phyloP scores from a whole-genome alignment of 371 early-diverging fungal genomes.

The Chytridium lagenaria region DNA sequence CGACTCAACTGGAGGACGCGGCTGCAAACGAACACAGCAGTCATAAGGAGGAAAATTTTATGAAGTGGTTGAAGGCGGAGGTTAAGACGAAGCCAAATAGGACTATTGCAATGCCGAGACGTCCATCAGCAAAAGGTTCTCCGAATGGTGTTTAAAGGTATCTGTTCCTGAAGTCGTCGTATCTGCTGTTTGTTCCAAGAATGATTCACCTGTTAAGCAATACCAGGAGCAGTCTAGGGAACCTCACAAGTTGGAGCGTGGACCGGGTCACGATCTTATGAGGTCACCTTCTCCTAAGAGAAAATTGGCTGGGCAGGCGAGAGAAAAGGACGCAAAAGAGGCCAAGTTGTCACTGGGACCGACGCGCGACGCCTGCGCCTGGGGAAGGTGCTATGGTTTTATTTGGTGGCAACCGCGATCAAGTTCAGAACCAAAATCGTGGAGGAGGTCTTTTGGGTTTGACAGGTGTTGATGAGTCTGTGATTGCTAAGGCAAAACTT shows the following conservation, averaged over 20 bases:
- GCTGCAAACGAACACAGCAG: no score
- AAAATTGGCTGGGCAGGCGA: background rate
- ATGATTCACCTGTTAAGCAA: no score
- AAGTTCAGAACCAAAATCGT: background rate
- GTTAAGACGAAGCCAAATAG: background rate
- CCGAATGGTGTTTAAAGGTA: background rate
- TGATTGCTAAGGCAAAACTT: constrained; percentile 8
- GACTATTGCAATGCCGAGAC: background rate
- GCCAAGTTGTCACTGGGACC: no score
- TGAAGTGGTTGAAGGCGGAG: constrained; percentile 8
- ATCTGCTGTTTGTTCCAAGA: no score
- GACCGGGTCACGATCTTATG: no score
- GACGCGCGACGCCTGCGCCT: constrained; percentile 2
- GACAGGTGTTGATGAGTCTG: constrained; percentile 15
- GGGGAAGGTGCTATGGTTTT: constrained; percentile 19
- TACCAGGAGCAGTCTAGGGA: no score
- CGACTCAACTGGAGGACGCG: no score
- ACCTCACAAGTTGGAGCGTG: background rate
- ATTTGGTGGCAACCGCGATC: constrained; percentile 12
- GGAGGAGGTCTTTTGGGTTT: constrained; percentile 5
- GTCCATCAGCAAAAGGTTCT: background rate
- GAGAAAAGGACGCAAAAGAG: background rate
- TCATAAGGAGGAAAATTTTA: background rate
- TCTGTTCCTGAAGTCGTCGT: background rate
- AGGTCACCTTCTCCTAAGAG: background rate